Evolutionary conservation across 2,329 filamentous ascomycete genomes (phyloP).

Genomic region (Juglanconis sp.): DNA sequence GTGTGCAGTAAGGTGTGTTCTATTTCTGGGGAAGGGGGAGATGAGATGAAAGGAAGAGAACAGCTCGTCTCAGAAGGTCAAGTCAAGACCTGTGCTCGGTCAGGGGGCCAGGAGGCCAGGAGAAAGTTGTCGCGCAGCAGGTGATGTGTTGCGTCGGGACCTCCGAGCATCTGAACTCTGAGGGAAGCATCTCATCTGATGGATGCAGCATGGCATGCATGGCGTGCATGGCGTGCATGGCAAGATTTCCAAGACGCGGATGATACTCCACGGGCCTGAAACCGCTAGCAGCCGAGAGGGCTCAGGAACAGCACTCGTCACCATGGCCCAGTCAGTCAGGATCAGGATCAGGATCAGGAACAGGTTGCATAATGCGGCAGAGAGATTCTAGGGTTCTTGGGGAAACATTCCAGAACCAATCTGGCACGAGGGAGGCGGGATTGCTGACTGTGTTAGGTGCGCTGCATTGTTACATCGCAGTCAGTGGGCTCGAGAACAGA

Average conservation of each 20-base stretch:
- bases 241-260: slow-evolving; percentile 1
- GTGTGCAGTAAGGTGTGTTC: background rate
- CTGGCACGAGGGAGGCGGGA: background rate
- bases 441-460: background rate
- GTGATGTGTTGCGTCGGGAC: background rate
- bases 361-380: background rate
- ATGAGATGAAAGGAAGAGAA: slow-evolving; percentile 1
- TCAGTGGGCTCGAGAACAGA: no score
- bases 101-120: no score
- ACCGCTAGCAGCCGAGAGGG: slow-evolving; percentile 10
- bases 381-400: background rate
- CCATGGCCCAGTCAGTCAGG: background rate
- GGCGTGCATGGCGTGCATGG: no score
- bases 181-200: slow-evolving; percentile 7
- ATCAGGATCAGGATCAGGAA: background rate
- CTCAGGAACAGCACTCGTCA: background rate
- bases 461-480: no score
- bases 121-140: background rate
- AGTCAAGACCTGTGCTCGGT: no score
- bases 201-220: no score
- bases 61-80: no score
- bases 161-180: slow-evolving; percentile 4
- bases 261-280: slow-evolving; percentile 14
- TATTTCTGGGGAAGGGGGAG: background rate
- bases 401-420: slow-evolving; percentile 4